A percentile compares a stretch with the other conserved stretches of the same genome.
These are phyloP conservation scores for Candida nanaspora DNA, from an alignment of 805 yeast genomes.

Conservation along the genomic window DNA sequence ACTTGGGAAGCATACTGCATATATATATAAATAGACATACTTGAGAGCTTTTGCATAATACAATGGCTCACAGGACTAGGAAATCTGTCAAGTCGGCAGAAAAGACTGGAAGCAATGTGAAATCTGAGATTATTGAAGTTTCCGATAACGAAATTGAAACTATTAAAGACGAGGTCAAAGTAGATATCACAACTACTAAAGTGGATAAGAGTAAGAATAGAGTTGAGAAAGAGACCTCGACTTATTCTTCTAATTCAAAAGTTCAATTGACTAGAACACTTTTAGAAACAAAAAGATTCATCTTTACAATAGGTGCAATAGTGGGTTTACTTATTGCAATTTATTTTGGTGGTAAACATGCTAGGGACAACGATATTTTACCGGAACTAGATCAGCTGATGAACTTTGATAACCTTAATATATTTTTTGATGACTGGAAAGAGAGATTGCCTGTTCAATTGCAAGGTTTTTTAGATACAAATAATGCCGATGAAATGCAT, in stretches of 20 bases:
- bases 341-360: conserved; percentile 44
- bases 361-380: conserved; percentile 32
- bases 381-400: conserved; percentile 43
- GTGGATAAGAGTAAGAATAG: no score
- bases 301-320: conserved; percentile 65
- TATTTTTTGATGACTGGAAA: conserved; percentile 64
- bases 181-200: no score
- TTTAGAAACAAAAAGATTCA: conserved; percentile 39
- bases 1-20: no score
- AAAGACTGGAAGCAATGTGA: neutral
- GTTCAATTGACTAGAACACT: neutral
- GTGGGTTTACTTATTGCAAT: conserved; percentile 62
- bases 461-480: conserved; percentile 49
- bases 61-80: neutral
- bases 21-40: no score
- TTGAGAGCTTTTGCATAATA: no score
- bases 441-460: conserved; percentile 64
- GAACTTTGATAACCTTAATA: conserved; percentile 50
- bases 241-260: neutral
- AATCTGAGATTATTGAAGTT: neutral
- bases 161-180: no score
- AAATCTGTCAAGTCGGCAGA: neutral
- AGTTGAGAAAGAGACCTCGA: no score
- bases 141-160: neutral
- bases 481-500: conserved; percentile 38